Conservation (phyloP, 139 green algal species). For the Chlorella sorokiniana region DNA sequence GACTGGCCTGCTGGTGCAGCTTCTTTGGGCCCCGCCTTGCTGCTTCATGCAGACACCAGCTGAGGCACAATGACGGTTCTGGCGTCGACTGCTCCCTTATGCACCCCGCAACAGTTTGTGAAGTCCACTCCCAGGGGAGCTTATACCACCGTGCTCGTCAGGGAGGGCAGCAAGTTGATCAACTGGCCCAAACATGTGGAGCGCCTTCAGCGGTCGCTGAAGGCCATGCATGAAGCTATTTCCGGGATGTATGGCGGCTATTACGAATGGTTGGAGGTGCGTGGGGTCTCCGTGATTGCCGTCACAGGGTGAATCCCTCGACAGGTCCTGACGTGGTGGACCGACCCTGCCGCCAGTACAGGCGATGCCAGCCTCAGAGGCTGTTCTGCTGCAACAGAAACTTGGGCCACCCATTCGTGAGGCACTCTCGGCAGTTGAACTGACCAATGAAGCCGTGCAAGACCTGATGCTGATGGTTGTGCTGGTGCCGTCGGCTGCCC, state of each 20-base stretch:
- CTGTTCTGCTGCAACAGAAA: background rate
- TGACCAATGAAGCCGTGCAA: background rate
- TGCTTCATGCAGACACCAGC: too few relatives aligned
- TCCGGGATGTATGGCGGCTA: constrained; percentile 11
- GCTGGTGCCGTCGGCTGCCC: background rate
- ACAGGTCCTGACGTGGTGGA: too few relatives aligned
- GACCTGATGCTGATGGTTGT: constrained; percentile 25
- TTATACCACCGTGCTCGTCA: constrained; percentile 33
- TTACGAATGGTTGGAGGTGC: constrained; percentile 16
- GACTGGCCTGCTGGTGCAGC: too few relatives aligned
- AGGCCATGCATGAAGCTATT: constrained; percentile 1
- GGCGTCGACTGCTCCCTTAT: too few relatives aligned
- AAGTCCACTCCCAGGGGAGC: background rate
- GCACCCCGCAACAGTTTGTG: constrained; percentile 1
- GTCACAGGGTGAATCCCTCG: too few relatives aligned
- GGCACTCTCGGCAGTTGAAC: background rate
- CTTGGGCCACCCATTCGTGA: background rate
- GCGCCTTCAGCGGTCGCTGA: constrained; percentile 29
- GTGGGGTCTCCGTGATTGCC: background rate
- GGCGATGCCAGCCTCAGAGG: background rate
- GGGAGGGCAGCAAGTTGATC: background rate
- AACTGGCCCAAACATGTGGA: constrained; percentile 35
- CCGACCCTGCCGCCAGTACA: background rate
- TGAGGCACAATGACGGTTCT: too few relatives aligned
- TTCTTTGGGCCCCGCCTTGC: too few relatives aligned